Base-by-base conservation (phyloP, 2,329 filamentous ascomycete genomes). In the Diaporthe vexans region DNA sequence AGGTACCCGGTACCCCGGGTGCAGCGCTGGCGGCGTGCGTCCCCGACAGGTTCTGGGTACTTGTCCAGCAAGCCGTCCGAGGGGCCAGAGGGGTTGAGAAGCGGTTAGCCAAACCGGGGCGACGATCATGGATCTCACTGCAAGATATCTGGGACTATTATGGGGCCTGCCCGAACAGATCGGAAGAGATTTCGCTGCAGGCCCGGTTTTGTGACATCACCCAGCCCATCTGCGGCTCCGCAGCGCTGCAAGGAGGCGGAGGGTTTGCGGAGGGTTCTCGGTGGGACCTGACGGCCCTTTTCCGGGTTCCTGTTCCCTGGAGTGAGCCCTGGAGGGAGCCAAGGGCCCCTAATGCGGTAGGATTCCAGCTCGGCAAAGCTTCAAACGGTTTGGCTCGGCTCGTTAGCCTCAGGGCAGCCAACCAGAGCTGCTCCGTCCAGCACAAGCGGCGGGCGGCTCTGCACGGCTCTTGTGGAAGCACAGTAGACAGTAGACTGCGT, bases 151-250 rank as follows among this genome's bases (percentile, higher is more conserved):
- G 58, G 51, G 29, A 52, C 48, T 52, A 26, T 51, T 48, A 52
- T 73, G 74, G 74, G 56, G 63, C 72, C 65, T 69, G 43, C 67
- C 67, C 68, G 67, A 73, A 69, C 74, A 75, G 46, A 63, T 72
- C 54, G 48, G 48, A 72, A 63, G 74, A 75, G 72, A 75, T 75
- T 75, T 75, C 54, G 69, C 54, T 37, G 13, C 17, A 29, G 72
- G 61, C 74, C 74, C 74, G 72, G 35, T 69, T 75, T 75, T 72
- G 59, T 75, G 74, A 75, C 74, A 75, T 75, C 74, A 75, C 37
- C 21, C 19, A 57, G 72, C 26, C 67, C 65, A 70, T 63, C 58
- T 69, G 58, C 63, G 71, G 74, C 67, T 72, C 74, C 74, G 61
- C 74, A 72, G 51, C 46, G 26, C 35, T 75, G 71, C 52, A 56